Conservation (phyloP, 2,329 filamentous ascomycete species). For the Pyrenophora tritici-repentis region DNA sequence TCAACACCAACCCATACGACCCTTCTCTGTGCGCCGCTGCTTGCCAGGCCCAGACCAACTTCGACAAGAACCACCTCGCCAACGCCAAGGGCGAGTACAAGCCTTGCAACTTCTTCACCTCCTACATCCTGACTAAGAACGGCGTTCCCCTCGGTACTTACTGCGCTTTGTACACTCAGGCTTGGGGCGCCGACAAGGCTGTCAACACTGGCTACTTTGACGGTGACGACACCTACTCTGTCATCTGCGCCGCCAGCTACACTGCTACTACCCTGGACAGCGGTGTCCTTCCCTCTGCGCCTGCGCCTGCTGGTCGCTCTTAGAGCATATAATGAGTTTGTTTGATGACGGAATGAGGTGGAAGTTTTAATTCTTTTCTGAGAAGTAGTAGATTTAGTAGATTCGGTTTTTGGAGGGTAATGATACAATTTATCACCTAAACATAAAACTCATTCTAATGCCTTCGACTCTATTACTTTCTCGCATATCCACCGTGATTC, state of each 20-base stretch:
- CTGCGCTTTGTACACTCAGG: constrained; percentile 37
- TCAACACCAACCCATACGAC: constrained; percentile 36
- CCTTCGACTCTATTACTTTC: too few relatives aligned
- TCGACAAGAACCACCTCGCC: constrained; percentile 37
- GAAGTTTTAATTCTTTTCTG: not conserved
- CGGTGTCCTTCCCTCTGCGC: not conserved
- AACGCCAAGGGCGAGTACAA: constrained; percentile 34
- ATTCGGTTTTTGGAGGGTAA: not conserved
- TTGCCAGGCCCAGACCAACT: constrained; percentile 44
- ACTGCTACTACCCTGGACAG: constrained; percentile 7
- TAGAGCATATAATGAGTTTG: not conserved
- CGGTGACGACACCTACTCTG: constrained; percentile 11
- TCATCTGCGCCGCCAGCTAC: constrained; percentile 12
- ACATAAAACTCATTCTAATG: too few relatives aligned
- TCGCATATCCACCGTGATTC: too few relatives aligned
- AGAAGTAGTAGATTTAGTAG: not conserved
- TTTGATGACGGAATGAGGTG: not conserved
- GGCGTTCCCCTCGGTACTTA: constrained; percentile 46
- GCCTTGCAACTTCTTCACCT: constrained; percentile 48
- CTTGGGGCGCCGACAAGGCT: constrained; percentile 21
- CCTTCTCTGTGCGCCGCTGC: constrained; percentile 40
- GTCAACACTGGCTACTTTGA: constrained; percentile 32
- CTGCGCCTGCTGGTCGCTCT: not conserved
- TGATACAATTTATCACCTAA: not conserved
- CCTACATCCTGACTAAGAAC: constrained; percentile 46